These are phyloP conservation scores for Schizochytrium sp. DNA, from an alignment of 108 stramenopile species.

Conservation along the genomic window DNA sequence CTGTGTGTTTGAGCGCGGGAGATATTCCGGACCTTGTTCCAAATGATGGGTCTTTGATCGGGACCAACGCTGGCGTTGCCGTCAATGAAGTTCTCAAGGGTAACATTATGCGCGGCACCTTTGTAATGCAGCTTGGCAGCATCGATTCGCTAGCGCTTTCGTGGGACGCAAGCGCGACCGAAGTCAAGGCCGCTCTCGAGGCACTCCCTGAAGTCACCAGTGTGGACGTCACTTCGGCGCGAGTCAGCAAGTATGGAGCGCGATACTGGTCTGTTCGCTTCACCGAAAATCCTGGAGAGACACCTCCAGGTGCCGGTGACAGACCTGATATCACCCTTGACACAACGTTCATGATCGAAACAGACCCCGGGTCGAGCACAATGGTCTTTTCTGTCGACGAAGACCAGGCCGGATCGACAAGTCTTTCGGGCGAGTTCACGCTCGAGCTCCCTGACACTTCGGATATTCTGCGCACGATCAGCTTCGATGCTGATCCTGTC, in stretches of 20 bases:
- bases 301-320: constrained; percentile 66
- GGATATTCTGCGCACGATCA: constrained; percentile 32
- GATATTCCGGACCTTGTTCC: neutral
- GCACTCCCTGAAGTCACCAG: neutral
- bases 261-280: constrained; percentile 62
- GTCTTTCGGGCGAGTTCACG: constrained; percentile 54
- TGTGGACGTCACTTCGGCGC: constrained; percentile 56
- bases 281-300: constrained; percentile 48
- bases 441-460: constrained; percentile 44
- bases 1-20: neutral
- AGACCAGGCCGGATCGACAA: constrained; percentile 49
- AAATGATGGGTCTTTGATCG: neutral
- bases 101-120: constrained; percentile 7
- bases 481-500: constrained; percentile 52
- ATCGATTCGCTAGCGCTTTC: neutral
- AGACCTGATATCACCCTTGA: constrained; percentile 37
- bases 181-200: neutral
- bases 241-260: constrained; percentile 64
- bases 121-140: neutral
- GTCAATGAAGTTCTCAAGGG: neutral
- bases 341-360: constrained; percentile 28
- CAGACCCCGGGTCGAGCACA: neutral
- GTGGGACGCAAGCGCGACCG: neutral
- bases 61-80: neutral
- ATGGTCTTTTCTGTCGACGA: constrained; percentile 48